Evolutionary conservation across 805 yeast genomes (phyloP), one percentile per base, ranked within the genome.

Genomic region (Yarrowia sp.): DNA sequence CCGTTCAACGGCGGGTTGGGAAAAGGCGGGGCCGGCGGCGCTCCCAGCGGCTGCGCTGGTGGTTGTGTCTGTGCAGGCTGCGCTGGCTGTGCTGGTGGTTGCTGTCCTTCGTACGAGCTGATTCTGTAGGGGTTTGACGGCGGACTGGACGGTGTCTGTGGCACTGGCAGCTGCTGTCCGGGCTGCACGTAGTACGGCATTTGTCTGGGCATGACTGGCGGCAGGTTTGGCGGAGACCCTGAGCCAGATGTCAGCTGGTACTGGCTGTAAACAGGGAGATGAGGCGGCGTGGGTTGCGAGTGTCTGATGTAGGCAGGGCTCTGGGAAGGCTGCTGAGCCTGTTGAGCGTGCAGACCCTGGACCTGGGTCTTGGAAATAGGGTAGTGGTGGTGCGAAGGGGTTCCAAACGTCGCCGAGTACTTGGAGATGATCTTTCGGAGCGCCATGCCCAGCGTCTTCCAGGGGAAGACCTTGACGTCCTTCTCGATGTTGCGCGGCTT

Each of bases 401-500:
- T 25, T 7, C 61, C 61, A 39, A 55, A 55, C 36, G 61, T 55
- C 7, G 73, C 75, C 7, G 74, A 71, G 68, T 86, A 86, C 71
- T 86, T 86, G 32, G 84, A 74, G 32, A 84, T 76, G 13, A 86
- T 86, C 68, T 82, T 84, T 24, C 73, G 71, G 56, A 85, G 68
- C 0, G 90, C 90, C 29, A 73, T 76, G 36, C 75, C 79, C 24
- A 86, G 72, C 44, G 78, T 76, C 19, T 70, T 68, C 90, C 90
- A 86, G 24, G 76, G 75, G 67, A 86, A 82, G 4, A 86, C 88
- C 68, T 86, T 86, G 64, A 86, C 80, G 68, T 85, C 88, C 69
- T 86, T 86, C 67, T 84, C 90, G 46, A 86, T 86, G 65, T 84
- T 84, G 41, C 90, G 74, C 5, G 90, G 90, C 65, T 83, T 77